Evolutionary conservation across 495 filamentous ascomycete genomes (phyloP).

Genomic region (Neohortaea acidophila): DNA sequence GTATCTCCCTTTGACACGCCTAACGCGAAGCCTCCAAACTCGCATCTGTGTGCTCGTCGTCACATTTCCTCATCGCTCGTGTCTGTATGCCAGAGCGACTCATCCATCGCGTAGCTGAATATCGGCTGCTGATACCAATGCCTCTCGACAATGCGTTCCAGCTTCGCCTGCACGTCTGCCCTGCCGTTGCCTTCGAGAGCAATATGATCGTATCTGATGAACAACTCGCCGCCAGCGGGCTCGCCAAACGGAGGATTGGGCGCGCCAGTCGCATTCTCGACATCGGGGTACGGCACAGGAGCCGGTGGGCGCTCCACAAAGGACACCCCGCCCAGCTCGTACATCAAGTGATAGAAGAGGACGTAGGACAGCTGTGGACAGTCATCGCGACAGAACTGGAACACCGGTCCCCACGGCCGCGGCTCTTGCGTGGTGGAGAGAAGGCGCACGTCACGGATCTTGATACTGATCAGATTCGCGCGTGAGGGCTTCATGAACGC

Average conservation of each 20-base stretch:
- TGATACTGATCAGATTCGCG: conserved; percentile 4
- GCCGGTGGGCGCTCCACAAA: conserved; percentile 8
- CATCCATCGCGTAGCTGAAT: conserved; percentile 10
- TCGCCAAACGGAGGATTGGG: conserved; percentile 1
- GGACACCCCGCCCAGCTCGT: conserved; percentile 2
- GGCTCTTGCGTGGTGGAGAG: conserved; percentile 3
- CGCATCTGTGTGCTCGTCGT: too few relatives aligned
- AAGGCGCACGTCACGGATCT: conserved; percentile 13
- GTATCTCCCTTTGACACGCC: too few relatives aligned
- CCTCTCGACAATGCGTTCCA: conserved; percentile 29
- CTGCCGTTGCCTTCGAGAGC: conserved; percentile 10
- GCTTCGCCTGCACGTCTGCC: conserved; percentile 32
- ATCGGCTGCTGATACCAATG: conserved; percentile 12
- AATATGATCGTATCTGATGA: conserved; percentile 8
- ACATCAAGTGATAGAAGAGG: conserved; percentile 10
- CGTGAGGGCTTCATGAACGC: conserved; percentile 2
- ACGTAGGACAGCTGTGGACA: conserved; percentile 9
- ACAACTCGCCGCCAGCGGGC: background rate
- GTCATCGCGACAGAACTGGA: conserved; percentile 3
- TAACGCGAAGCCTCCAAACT: too few relatives aligned
- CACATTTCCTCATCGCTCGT: conserved; percentile 15
- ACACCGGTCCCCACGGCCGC: conserved; percentile 7
- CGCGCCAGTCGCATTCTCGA: background rate
- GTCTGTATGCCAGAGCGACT: conserved; percentile 15
- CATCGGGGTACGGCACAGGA: background rate